Evolutionary conservation across 2,329 filamentous ascomycete species (phyloP), one percentile per base, ranked within the genome.

Genomic region (Trichoderma arundinaceum): DNA sequence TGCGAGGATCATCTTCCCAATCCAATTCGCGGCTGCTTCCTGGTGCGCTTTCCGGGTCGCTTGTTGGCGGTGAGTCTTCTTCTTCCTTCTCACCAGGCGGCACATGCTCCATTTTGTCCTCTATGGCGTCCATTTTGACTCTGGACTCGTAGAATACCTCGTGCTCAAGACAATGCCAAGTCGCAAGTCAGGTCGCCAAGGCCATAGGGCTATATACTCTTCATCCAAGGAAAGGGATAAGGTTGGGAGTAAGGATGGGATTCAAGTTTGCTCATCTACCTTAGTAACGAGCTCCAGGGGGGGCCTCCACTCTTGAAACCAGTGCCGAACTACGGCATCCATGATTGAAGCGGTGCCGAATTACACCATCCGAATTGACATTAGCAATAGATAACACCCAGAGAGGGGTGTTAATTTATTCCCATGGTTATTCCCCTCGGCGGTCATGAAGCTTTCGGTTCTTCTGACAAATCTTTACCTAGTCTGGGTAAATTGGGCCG

Each of bases 1-100:
- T 66, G 32, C 48, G 64, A 56, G 64, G 64, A 7, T 66, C 64
- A 17, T 60, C 22, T 39, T 52, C 46, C 64, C 64, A 66, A 2
- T 57, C 62, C n/a, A 58, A 4, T 33, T 28, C 53, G 17, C 44
- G 48, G 7, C 22, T 53, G n/a, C 48, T 62, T 22, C 13, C 59
- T 1, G 59, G 59, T 17, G 33, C 12, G 49, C 59, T 62, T n/a
- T 62, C 59, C 6, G 48, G 48, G 28, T 62, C 48, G n/a, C 59
- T 62, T 7, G 59, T 22, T 41, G 59, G 59, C 17, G 17, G 3
- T 2, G 38, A 62, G 39, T 17, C 48, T 2, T 62, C 59, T 44
- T 62, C 59, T n/a, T 28, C 22, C 4, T 62, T 62, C 17, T 62
- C 59, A 15, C 3, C 12, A n/a, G 22, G 38, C 4, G 39, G 19